phyloP scores from a whole-genome alignment of 768 basidiomycete genomes.

The Lanmaoa pseudosensibilis region DNA sequence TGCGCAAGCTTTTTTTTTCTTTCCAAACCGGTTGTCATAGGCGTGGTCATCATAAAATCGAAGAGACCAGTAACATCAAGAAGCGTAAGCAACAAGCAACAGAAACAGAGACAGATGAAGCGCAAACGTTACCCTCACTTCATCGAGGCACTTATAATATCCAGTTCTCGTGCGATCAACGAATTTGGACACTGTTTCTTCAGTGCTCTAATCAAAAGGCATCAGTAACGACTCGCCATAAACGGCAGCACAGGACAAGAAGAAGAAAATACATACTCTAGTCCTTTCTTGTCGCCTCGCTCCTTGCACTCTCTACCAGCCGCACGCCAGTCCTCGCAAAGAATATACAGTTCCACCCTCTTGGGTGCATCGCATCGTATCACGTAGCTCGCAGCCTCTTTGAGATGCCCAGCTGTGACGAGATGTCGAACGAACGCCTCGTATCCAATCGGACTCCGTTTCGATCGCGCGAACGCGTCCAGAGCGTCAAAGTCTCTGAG shows the following conservation, averaged over 20 bases:
- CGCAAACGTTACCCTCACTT: constrained; percentile 42
- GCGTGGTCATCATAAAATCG: not conserved
- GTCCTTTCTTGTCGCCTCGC: constrained; percentile 74
- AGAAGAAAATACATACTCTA: constrained; percentile 63
- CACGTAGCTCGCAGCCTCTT: constrained; percentile 79
- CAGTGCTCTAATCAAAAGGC: constrained; percentile 53
- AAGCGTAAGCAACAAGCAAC: not conserved
- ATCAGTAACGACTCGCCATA: not conserved
- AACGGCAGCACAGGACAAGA: too few relatives aligned
- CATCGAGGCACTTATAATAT: constrained; percentile 62
- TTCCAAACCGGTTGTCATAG: not conserved
- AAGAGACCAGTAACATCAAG: not conserved
- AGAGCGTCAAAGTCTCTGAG: constrained; percentile 83
- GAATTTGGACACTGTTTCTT: constrained; percentile 77
- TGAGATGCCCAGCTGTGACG: constrained; percentile 67
- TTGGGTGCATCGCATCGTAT: constrained; percentile 80
- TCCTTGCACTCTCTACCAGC: constrained; percentile 92
- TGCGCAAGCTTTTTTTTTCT: not conserved
- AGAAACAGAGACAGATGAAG: not conserved
- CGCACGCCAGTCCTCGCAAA: constrained; percentile 86
- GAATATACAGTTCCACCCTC: constrained; percentile 83
- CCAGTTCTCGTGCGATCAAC: constrained; percentile 75
- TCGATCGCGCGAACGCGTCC: constrained; percentile 82
- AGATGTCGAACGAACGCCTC: constrained; percentile 86
- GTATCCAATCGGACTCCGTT: constrained; percentile 92